Percentiles rank a stretch among this genome's conserved stretches.
Conservation (phyloP, 2,329 filamentous ascomycete genomes). For the Aspergillus ustus region DNA sequence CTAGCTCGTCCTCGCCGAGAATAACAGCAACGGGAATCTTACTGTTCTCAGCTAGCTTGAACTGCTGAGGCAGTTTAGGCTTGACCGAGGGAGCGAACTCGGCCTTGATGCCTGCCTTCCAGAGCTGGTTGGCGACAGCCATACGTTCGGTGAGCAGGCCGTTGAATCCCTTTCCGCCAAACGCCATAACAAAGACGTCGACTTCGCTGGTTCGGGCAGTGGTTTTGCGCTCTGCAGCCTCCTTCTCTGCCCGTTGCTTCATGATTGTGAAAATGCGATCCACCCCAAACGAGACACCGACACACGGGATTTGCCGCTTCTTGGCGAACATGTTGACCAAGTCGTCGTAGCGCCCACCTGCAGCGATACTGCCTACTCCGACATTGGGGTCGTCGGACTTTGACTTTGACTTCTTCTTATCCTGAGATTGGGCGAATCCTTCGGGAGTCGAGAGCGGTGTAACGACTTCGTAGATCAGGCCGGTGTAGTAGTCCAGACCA, state of each 20-base stretch:
- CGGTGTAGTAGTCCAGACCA: constrained; percentile 84
- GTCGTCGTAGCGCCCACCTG: constrained; percentile 89
- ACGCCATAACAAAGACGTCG: constrained; percentile 94
- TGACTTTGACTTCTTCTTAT: constrained; percentile 54
- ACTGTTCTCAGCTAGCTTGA: constrained; percentile 82
- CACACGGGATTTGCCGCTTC: constrained; percentile 84
- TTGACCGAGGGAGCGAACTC: constrained; percentile 91
- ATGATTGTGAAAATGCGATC: constrained; percentile 94
- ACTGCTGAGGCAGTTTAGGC: constrained; percentile 85
- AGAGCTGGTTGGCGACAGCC: constrained; percentile 74
- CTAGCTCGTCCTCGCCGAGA: constrained; percentile 87
- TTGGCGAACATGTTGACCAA: constrained; percentile 92
- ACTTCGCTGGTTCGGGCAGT: constrained; percentile 71
- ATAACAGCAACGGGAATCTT: constrained; percentile 86
- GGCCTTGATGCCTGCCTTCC: constrained; percentile 88
- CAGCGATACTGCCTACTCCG: constrained; percentile 85
- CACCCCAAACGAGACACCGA: constrained; percentile 90
- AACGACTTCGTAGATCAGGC: constrained; percentile 86
- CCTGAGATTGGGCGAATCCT: constrained; percentile 36
- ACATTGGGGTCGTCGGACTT: constrained; percentile 78
- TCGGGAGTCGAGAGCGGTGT: constrained; percentile 50
- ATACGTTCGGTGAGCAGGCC: constrained; percentile 84
- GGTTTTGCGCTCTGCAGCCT: constrained; percentile 60
- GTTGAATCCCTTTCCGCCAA: constrained; percentile 82
- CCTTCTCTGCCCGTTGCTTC: constrained; percentile 73